These are phyloP conservation scores for Phoma herbarum DNA, from an alignment of 2,329 filamentous ascomycete genomes.

Conservation along the genomic window DNA sequence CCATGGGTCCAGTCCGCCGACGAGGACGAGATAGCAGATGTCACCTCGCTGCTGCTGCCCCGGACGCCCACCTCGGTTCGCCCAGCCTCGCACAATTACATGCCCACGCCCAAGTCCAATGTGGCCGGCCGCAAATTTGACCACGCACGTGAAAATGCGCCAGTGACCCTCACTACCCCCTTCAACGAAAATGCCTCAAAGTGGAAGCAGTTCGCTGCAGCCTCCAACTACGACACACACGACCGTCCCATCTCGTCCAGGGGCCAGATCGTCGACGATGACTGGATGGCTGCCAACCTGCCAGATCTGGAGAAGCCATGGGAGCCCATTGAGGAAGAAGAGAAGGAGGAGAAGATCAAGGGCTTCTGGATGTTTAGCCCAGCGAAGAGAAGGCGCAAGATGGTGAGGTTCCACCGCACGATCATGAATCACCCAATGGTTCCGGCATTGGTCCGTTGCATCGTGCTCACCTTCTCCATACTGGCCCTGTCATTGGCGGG, in stretches of 20 bases:
- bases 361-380: constrained; percentile 60
- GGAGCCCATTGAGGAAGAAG: constrained; percentile 63
- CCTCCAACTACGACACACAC: constrained; percentile 40
- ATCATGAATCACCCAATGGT: constrained; percentile 85
- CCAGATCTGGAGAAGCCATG: constrained; percentile 59
- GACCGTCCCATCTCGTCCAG: constrained; percentile 40
- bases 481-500: constrained; percentile 81
- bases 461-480: constrained; percentile 82
- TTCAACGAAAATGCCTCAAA: constrained; percentile 49
- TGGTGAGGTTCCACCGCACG: constrained; percentile 70
- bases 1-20: constrained; percentile 52
- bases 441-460: constrained; percentile 82
- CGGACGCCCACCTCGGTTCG: constrained; percentile 46
- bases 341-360: constrained; percentile 58
- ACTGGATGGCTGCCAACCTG: constrained; percentile 61
- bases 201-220: constrained; percentile 51
- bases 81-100: constrained; percentile 50
- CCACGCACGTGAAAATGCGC: constrained; percentile 49
- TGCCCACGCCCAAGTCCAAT: constrained; percentile 51
- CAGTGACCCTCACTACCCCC: constrained; percentile 48
- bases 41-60: constrained; percentile 45
- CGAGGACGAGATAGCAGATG: constrained; percentile 47
- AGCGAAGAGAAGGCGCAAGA: constrained; percentile 60
- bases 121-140: constrained; percentile 52
- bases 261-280: constrained; percentile 51